phyloP scores from a whole-genome alignment of 805 yeast species.

The Ogataea degrootiae region DNA sequence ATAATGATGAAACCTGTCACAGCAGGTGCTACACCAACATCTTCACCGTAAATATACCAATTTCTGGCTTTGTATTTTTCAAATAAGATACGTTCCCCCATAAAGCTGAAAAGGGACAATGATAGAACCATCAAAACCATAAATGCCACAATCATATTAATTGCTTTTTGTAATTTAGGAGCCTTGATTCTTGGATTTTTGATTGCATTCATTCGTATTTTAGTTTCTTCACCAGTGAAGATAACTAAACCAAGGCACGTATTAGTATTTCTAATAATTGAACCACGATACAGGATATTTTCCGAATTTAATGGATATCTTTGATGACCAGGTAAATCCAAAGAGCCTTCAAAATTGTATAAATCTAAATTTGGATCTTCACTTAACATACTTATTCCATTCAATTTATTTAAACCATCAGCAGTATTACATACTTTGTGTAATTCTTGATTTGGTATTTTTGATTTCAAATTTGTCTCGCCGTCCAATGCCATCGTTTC shows the following conservation, averaged over 20 bases:
- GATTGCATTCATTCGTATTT: conserved; percentile 91
- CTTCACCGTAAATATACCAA: conserved; percentile 74
- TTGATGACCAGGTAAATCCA: conserved; percentile 35
- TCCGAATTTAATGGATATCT: conserved; percentile 67
- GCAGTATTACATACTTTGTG: conserved; percentile 47
- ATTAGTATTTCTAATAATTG: conserved; percentile 79
- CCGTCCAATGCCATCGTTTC: conserved; percentile 99
- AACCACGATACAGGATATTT: conserved; percentile 87
- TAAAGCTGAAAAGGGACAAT: conserved; percentile 73
- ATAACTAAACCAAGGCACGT: conserved; percentile 73
- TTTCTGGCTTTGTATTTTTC: conserved; percentile 36
- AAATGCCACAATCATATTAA: conserved; percentile 77
- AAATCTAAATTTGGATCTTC: conserved; percentile 93
- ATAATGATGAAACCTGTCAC: conserved; percentile 94
- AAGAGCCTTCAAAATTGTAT: conserved; percentile 84
- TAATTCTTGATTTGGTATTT: conserved; percentile 61
- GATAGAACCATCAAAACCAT: conserved; percentile 81
- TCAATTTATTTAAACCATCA: conserved; percentile 42
- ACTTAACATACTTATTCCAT: conserved; percentile 48
- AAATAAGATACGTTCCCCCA: conserved; percentile 63
- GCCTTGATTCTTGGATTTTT: conserved; percentile 88
- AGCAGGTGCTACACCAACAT: conserved; percentile 83
- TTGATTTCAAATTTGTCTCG: conserved; percentile 85
- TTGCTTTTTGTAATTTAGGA: conserved; percentile 80
- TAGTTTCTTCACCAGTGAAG: conserved; percentile 94